Conservation (phyloP, 306 rosid species). For the Fragaria nilgerrensis region DNA sequence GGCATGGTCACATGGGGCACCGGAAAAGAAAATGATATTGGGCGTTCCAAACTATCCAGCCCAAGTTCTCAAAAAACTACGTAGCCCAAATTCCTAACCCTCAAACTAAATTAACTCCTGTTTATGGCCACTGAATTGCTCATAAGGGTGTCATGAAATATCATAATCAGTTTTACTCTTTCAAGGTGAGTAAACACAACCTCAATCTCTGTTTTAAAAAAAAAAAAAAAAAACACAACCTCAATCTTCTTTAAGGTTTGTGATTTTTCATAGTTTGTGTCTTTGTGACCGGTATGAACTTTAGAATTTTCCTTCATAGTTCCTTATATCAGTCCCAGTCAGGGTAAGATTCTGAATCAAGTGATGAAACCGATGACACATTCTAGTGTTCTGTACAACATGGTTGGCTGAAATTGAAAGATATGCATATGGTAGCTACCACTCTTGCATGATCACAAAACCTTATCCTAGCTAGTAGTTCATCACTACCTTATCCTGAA, state of each 20-base stretch:
- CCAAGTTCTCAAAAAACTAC: no score
- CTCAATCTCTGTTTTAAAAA: neutral
- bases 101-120: no score
- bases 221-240: neutral
- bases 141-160: neutral
- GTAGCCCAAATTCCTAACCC: no score
- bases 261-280: neutral
- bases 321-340: neutral
- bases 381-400: neutral
- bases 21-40: neutral
- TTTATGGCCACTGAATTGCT: neutral
- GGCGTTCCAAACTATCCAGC: neutral
- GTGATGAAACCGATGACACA: neutral
- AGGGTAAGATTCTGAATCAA: neutral
- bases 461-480: neutral
- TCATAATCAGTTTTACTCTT: neutral
- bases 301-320: neutral
- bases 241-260: neutral
- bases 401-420: constrained; percentile 4
- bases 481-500: constrained; percentile 11
- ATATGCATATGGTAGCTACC: neutral
- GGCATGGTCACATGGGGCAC: no score
- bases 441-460: neutral
- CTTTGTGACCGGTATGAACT: neutral
- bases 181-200: neutral